These are phyloP conservation scores for Epichloe uncinata DNA, from an alignment of 2,329 filamentous ascomycete genomes.

Conservation along the genomic window DNA sequence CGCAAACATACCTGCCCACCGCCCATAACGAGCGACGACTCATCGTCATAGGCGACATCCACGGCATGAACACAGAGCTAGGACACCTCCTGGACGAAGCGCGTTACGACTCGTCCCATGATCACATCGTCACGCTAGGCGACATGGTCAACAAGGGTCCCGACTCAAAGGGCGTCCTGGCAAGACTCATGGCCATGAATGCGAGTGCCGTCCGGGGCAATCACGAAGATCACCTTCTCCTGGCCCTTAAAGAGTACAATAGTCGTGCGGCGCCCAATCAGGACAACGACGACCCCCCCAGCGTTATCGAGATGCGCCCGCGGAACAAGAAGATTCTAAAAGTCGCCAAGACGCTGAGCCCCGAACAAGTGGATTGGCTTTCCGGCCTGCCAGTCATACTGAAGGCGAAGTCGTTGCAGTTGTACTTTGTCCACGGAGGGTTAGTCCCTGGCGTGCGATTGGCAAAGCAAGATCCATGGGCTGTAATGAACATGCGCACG, in stretches of 20 bases:
- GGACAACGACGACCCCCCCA: conserved; percentile 8
- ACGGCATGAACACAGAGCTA: conserved; percentile 66
- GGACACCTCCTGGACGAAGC: conserved; percentile 52
- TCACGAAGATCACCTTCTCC: conserved; percentile 78
- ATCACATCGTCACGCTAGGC: conserved; percentile 65
- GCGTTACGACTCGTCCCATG: conserved; percentile 40
- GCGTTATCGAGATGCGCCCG: conserved; percentile 16
- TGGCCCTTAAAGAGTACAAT: conserved; percentile 34
- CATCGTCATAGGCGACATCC: conserved; percentile 80
- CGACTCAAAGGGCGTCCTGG: conserved; percentile 64
- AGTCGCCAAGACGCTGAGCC: conserved; percentile 38
- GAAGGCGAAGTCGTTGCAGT: conserved; percentile 49
- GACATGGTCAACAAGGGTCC: conserved; percentile 82
- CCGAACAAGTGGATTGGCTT: conserved; percentile 56
- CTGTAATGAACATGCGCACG: conserved; percentile 86
- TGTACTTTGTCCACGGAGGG: conserved; percentile 71
- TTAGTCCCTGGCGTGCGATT: conserved; percentile 64
- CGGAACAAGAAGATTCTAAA: conserved; percentile 31
- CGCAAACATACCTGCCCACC: conserved; percentile 19
- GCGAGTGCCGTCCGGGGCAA: conserved; percentile 83
- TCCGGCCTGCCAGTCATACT: conserved; percentile 65
- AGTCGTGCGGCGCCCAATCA: conserved; percentile 14
- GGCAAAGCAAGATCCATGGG: conserved; percentile 58
- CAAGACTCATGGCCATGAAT: conserved; percentile 56
- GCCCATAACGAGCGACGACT: conserved; percentile 41